Evolutionary conservation across 1,139 yeast genomes (phyloP), one percentile per base, ranked within the genome.

Genomic region (Geotrichum europaeum): DNA sequence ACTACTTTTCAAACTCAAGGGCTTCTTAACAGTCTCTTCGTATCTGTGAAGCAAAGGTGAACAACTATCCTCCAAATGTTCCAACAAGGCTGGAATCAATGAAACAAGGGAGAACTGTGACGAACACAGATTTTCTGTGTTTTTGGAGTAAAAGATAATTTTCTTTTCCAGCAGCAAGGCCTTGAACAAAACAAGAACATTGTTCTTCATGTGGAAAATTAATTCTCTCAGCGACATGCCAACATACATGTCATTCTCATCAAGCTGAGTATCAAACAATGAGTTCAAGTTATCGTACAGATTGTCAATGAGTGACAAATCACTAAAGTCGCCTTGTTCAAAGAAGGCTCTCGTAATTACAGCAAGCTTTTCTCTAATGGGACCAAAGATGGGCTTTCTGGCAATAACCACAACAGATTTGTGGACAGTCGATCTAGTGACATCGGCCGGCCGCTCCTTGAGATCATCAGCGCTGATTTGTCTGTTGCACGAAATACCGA

Each of bases 401-500:
- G 92, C 84, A 34, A 90, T 82, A n/a, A 94, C 89, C 13, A 94
- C 96, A 49, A 94, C 83, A 0, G 97, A 87, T 70, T 94, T 94
- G 69, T 94, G 99, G 3, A 94, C 94, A 1, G 92, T 86, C 3
- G 96, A 88, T 60, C 99, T 77, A 4, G 96, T 91, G 49, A 89
- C 83, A 65, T 88, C 94, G 28, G 80, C 79, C 61, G 85, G 82
- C 62, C 82, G 76, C 59, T 79, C 80, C 36, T 82, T 69, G 60
- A 94, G 76, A 47, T 86, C 87, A 45, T 82, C 81, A 1, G 89
- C 79, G 60, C 83, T 80, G 52, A 91, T 81, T 72, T 94, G 98
- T 55, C 97, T 80, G 32, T 92, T 91, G 74, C 99, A 94, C 0
- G 96, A 87, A 65, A 96, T 89, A 0, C 97, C 99, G 78, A 94